Base-by-base conservation (phyloP, 192 early-diverging fungal species). In the Gigaspora rosea region DNA sequence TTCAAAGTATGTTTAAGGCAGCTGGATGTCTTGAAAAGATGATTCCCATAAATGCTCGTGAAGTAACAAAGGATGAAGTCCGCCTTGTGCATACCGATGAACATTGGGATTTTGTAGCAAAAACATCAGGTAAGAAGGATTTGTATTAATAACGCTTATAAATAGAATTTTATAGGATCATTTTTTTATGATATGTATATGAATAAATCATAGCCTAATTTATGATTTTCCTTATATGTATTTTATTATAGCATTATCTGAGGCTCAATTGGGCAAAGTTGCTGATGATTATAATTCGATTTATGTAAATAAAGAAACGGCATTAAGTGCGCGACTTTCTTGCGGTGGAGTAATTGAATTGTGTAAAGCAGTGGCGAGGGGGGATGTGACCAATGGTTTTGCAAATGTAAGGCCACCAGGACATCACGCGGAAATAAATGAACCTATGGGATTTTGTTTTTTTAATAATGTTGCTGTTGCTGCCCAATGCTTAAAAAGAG, bases 371-470 rank as follows among this genome's bases (percentile, higher is more conserved):
- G 94, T 98, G 0, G 88, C 87, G 16, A 75, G 46, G 0, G 90
- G 91, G 22, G 72, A 78, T 18, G 85, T 95, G 36, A 70, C 85
- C 13, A 95, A 95, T 74, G 95, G 92, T 1, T 85, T 98, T 75
- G 96, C 96, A 0, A 90, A 97, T 56, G 87, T 98, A 50, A 85
- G 96, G 78, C 96, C 96, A 4, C 96, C 96, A 1, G 96, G 96
- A 13, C 96, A 98, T 84, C 96, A 97, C 81, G 93, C 96, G 0
- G 95, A 95, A 68, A 63, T 79, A 6, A 85, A 90, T 66, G 82
- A 86, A 63, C 82, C 91, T 12, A 95, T 91, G 88, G 96, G 96
- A 8, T 98, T 97, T 66, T 97, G 97, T 75, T 64, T 96, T 12
- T 87, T 90, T 57, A 97, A 97, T 80, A 97, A 97, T 81, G 91